These are phyloP conservation scores for Agarophyton chilense DNA, from an alignment of 23 red algal genomes.

Conservation along the genomic window DNA sequence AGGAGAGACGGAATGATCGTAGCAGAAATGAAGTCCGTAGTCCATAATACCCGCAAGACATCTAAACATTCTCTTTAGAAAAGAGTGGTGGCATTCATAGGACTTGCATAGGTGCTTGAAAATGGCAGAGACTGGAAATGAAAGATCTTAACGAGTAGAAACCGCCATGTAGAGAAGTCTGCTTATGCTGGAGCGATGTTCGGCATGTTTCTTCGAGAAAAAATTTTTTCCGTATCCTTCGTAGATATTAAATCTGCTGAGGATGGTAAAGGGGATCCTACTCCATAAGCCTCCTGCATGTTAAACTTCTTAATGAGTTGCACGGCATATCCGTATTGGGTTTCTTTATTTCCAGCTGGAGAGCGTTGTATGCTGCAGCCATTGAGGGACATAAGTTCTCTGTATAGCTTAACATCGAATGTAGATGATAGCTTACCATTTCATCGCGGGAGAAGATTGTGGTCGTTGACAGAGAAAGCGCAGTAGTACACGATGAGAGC, in stretches of 20 bases:
- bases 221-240: not conserved
- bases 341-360: not conserved
- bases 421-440: too few relatives aligned
- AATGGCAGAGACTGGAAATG: constrained; percentile 33
- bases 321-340: too few relatives aligned
- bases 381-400: too few relatives aligned
- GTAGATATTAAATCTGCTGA: not conserved
- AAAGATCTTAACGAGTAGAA: constrained; percentile 18
- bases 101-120: not conserved
- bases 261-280: not conserved
- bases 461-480: too few relatives aligned
- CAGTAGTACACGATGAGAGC: too few relatives aligned
- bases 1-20: not conserved
- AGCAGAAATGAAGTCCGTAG: too few relatives aligned
- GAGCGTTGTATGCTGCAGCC: not conserved
- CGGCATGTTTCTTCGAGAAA: not conserved
- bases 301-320: too few relatives aligned
- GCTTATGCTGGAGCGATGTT: not conserved
- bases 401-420: too few relatives aligned
- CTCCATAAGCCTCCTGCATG: too few relatives aligned
- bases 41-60: not conserved
- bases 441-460: too few relatives aligned
- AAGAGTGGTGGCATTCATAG: not conserved
- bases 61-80: not conserved
- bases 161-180: constrained; percentile 14